Evolutionary conservation across 2,329 filamentous ascomycete species (phyloP).

Genomic region (Fusarium sp.): DNA sequence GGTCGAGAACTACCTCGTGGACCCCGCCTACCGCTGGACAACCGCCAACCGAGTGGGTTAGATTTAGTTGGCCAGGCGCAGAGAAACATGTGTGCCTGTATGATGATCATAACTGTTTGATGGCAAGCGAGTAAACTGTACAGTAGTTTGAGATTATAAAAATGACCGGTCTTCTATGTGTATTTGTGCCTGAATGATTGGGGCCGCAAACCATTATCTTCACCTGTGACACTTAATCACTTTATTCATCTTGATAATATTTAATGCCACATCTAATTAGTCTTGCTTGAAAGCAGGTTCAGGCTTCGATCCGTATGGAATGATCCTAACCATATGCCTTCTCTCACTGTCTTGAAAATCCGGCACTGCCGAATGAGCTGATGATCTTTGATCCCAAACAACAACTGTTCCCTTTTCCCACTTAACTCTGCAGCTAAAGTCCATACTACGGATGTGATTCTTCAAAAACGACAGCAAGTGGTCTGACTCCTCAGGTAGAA

Average conservation of each 20-base stretch:
- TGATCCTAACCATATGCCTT: conserved; percentile 52
- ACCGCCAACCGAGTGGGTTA: conserved; percentile 24
- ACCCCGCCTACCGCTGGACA: conserved; percentile 33
- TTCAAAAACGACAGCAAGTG: conserved; percentile 49
- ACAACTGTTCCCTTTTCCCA: conserved; percentile 52
- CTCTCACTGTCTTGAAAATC: conserved; percentile 51
- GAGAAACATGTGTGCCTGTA: accelerated
- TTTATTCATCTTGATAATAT: neutral
- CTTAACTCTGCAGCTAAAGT: conserved; percentile 50
- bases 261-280: neutral
- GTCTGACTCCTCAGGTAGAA: conserved; percentile 52
- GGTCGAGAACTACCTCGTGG: conserved; percentile 18
- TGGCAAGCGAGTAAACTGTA: neutral
- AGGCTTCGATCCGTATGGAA: conserved; percentile 49
- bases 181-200: too few relatives aligned
- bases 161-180: neutral
- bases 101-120: too few relatives aligned
- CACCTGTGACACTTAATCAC: neutral
- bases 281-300: conserved; percentile 23
- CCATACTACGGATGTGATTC: conserved; percentile 51
- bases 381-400: conserved; percentile 50
- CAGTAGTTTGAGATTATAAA: neutral
- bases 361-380: conserved; percentile 50
- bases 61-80: neutral
- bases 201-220: too few relatives aligned